phyloP scores from a whole-genome alignment of 2,329 filamentous ascomycete genomes.

The Epichloe bromicola region DNA sequence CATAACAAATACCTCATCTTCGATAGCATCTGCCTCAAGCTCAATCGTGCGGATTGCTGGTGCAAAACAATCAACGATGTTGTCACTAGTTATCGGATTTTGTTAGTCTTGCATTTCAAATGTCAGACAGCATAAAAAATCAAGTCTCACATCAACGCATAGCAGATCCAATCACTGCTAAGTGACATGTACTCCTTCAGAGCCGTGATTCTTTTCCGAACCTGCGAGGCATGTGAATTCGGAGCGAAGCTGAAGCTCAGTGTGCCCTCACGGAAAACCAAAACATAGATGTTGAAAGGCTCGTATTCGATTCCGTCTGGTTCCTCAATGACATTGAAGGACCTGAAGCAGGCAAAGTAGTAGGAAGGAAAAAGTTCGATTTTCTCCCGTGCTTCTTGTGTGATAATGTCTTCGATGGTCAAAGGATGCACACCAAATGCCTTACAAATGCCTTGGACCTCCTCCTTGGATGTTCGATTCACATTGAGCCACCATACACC shows the following conservation, averaged over 20 bases:
- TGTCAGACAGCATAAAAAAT: not conserved
- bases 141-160: slow-evolving; percentile 72
- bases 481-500: slow-evolving; percentile 99
- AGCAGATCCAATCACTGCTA: slow-evolving; percentile 97
- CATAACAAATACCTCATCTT: slow-evolving; percentile 89
- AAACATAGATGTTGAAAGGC: slow-evolving; percentile 90
- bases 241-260: slow-evolving; percentile 87
- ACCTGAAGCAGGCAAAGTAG: slow-evolving; percentile 96
- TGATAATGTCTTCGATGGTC: slow-evolving; percentile 91
- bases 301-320: slow-evolving; percentile 74
- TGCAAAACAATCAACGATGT: slow-evolving; percentile 93
- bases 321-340: slow-evolving; percentile 70
- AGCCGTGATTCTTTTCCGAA: slow-evolving; percentile 81
- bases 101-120: not conserved
- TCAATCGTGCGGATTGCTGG: slow-evolving; percentile 83
- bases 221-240: slow-evolving; percentile 76
- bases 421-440: slow-evolving; percentile 92
- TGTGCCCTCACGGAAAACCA: slow-evolving; percentile 91
- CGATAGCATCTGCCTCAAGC: slow-evolving; percentile 78
- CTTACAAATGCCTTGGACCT: slow-evolving; percentile 77
- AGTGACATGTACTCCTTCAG: slow-evolving; percentile 91
- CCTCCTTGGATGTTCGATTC: slow-evolving; percentile 77
- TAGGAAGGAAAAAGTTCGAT: slow-evolving; percentile 96
- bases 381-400: slow-evolving; percentile 92
- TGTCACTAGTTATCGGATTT: slow-evolving; percentile 46